Evolutionary conservation across 2,329 filamentous ascomycete species (phyloP).

Genomic region (Boeremia lycopersici): DNA sequence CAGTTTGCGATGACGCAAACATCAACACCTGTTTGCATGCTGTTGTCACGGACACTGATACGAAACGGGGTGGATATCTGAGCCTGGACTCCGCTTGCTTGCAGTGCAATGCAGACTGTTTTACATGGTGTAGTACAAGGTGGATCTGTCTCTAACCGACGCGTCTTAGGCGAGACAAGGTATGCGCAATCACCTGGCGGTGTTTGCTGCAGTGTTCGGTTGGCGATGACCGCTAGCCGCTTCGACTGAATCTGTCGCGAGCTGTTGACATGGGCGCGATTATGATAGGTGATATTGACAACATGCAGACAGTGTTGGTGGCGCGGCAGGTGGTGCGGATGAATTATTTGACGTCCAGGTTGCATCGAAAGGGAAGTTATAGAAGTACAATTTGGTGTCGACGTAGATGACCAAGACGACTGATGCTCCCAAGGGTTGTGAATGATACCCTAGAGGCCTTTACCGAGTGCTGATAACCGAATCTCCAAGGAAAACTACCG

Average conservation of each 20-base stretch:
- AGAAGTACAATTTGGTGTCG: conserved; percentile 53
- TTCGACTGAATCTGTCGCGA: conserved; percentile 30
- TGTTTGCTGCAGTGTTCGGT: conserved; percentile 28
- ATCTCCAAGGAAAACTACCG: conserved; percentile 52
- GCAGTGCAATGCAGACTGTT: conserved; percentile 3
- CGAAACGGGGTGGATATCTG: conserved; percentile 4
- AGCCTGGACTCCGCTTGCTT: conserved; percentile 6
- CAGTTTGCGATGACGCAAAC: conserved; percentile 6
- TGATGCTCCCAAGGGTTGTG: conserved; percentile 42
- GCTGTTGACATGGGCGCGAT: conserved; percentile 38
- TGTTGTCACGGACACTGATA: conserved; percentile 26
- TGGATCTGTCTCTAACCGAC: conserved; percentile 15
- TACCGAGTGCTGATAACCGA: conserved; percentile 47
- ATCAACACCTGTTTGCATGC: conserved; percentile 5
- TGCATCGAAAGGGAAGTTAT: conserved; percentile 47
- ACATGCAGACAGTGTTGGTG: conserved; percentile 44
- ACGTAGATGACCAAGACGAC: conserved; percentile 46
- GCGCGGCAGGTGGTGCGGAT: conserved; percentile 44
- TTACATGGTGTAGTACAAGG: conserved; percentile 15
- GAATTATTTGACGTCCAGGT: conserved; percentile 46
- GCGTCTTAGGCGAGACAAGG: conserved; percentile 18
- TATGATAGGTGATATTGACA: conserved; percentile 42
- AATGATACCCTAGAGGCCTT: conserved; percentile 45
- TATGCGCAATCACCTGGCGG: conserved; percentile 29
- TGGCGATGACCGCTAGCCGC: conserved; percentile 32